Evolutionary conservation across 2,329 filamentous ascomycete genomes (phyloP).

Genomic region (Hymenoscyphus scutula): DNA sequence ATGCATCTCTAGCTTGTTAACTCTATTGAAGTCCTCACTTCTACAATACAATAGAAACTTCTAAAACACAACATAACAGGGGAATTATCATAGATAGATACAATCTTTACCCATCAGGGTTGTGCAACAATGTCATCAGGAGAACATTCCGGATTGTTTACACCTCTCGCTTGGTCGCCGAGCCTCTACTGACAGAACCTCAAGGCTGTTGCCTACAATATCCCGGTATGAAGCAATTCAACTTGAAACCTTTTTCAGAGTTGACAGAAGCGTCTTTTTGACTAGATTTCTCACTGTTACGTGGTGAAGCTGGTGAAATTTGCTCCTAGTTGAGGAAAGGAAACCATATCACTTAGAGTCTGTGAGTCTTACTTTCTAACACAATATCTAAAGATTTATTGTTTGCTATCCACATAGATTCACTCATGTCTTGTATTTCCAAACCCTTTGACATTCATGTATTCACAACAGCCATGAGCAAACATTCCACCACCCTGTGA

Average conservation of each 20-base stretch:
- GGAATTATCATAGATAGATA: no score
- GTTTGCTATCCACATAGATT: no score
- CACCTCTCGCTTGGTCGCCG: background rate
- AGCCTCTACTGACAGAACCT: background rate
- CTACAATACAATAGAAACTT: no score
- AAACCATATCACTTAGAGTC: no score
- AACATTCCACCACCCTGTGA: background rate
- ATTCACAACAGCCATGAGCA: background rate
- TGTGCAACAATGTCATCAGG: background rate
- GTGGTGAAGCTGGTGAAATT: background rate
- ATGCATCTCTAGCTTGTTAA: no score
- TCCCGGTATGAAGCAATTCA: background rate
- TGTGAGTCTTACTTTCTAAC: background rate
- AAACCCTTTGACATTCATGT: background rate
- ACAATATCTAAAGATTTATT: no score
- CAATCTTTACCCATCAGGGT: background rate
- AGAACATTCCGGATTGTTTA: background rate
- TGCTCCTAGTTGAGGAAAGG: background rate
- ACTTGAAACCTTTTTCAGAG: background rate
- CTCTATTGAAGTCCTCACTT: no score
- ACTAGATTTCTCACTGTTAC: background rate
- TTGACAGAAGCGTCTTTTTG: background rate
- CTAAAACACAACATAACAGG: no score
- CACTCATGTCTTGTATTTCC: background rate
- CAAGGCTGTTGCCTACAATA: background rate